Conservation (phyloP, 345 rosid species). For the Gossypium bickii region DNA sequence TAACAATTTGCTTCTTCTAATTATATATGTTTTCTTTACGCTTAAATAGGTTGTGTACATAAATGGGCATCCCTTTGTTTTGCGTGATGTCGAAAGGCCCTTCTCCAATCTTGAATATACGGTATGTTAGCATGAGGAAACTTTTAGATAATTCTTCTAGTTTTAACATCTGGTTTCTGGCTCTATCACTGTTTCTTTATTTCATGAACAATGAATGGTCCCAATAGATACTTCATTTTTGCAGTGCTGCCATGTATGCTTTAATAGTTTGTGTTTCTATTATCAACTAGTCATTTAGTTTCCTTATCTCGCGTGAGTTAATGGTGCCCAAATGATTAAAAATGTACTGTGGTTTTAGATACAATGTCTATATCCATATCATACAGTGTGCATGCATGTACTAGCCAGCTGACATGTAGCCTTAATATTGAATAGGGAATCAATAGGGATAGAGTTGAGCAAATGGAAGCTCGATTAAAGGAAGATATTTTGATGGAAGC, state of each 20-base stretch:
- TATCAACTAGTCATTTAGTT: not conserved
- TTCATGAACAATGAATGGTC: not conserved
- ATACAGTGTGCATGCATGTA: not conserved
- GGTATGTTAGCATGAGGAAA: conserved; percentile 37
- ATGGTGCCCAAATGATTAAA: not conserved
- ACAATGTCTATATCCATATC: not conserved
- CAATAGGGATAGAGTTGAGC: conserved; percentile 84
- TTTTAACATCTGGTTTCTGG: not conserved
- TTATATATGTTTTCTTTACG: conserved; percentile 1
- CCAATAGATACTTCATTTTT: not conserved
- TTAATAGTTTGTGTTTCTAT: not conserved
- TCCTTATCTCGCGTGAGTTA: not conserved
- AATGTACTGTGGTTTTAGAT: conserved; percentile 1
- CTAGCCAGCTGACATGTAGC: not conserved
- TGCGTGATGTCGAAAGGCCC: conserved; percentile 95
- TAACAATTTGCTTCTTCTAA: conserved; percentile 6
- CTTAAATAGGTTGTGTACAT: conserved; percentile 78
- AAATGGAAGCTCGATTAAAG: conserved; percentile 90
- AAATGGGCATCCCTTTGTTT: conserved; percentile 93
- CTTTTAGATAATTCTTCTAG: conserved; percentile 6
- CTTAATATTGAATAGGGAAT: conserved; percentile 60
- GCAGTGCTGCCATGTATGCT: not conserved
- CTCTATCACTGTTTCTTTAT: not conserved
- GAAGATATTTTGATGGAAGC: conserved; percentile 91
- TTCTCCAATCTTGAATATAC: conserved; percentile 97